These are phyloP conservation scores for Strobilomyces confusus DNA, from an alignment of 768 basidiomycete species.

Conservation along the genomic window DNA sequence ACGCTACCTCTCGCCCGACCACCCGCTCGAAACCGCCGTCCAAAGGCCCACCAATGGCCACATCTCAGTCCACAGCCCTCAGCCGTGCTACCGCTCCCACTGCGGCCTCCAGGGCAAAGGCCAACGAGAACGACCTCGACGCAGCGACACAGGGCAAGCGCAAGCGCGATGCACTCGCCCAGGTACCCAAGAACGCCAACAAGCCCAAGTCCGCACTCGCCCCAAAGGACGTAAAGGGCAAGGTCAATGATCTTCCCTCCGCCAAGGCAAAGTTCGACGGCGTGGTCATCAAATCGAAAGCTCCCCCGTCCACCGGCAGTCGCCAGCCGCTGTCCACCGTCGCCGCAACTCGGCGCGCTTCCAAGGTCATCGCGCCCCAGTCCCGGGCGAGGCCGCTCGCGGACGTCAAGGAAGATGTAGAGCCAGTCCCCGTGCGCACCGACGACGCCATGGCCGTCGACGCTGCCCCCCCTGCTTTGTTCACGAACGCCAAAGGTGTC, in stretches of 20 bases:
- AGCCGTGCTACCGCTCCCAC: slow-evolving; percentile 40
- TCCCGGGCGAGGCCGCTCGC: slow-evolving; percentile 24
- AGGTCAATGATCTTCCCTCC: slow-evolving; percentile 42
- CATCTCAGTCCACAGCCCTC: slow-evolving; percentile 33
- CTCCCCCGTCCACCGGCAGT: slow-evolving; percentile 20
- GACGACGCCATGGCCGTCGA: slow-evolving; percentile 57
- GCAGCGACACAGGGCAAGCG: slow-evolving; percentile 55
- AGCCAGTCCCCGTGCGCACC: slow-evolving; percentile 25
- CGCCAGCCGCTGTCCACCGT: slow-evolving; percentile 59
- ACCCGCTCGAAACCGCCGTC: slow-evolving; percentile 60
- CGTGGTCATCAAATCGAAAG: slow-evolving; percentile 56
- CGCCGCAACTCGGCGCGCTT: slow-evolving; percentile 38
- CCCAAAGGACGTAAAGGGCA: slow-evolving; percentile 46
- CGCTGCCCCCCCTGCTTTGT: slow-evolving; percentile 29
- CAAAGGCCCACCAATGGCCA: slow-evolving; percentile 33
- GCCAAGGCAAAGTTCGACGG: slow-evolving; percentile 55
- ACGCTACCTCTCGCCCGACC: slow-evolving; percentile 59
- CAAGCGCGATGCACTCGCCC: slow-evolving; percentile 72
- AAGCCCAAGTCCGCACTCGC: slow-evolving; percentile 36
- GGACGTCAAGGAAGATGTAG: slow-evolving; percentile 26
- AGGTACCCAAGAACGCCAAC: slow-evolving; percentile 56
- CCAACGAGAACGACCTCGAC: slow-evolving; percentile 43
- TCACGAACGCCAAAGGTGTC: not conserved
- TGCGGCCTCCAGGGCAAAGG: slow-evolving; percentile 35
- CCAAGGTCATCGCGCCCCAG: slow-evolving; percentile 25